Conservation (phyloP, 2,329 filamentous ascomycete genomes). For the Apiospora koreana region DNA sequence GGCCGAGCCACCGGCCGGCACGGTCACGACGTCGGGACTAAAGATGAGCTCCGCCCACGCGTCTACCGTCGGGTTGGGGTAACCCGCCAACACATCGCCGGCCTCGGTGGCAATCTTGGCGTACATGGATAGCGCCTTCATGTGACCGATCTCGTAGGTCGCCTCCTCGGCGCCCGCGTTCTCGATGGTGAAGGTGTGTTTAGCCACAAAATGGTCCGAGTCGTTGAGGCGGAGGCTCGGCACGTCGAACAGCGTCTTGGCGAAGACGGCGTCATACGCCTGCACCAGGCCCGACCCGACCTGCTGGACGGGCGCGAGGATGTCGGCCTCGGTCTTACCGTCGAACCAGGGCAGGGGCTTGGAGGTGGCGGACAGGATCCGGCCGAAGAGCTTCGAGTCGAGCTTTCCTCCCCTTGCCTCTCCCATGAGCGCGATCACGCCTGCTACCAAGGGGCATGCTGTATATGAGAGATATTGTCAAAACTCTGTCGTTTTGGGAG, state of each 20-base stretch:
- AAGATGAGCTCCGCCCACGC: constrained; percentile 17
- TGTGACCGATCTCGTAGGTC: constrained; percentile 35
- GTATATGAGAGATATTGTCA: no score
- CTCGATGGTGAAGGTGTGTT: constrained; percentile 35
- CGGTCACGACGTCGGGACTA: constrained; percentile 22
- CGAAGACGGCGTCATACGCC: constrained; percentile 37
- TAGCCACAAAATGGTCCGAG: constrained; percentile 36
- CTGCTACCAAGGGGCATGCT: constrained; percentile 43
- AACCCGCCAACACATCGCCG: not conserved
- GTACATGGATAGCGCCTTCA: constrained; percentile 33
- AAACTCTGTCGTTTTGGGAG: no score
- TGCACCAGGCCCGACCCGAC: constrained; percentile 42
- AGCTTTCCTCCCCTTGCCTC: constrained; percentile 28
- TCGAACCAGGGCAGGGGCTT: constrained; percentile 33
- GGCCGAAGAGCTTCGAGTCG: constrained; percentile 26
- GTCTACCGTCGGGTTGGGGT: constrained; percentile 17
- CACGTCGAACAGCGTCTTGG: constrained; percentile 33
- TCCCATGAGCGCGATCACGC: constrained; percentile 34
- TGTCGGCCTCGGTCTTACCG: constrained; percentile 18
- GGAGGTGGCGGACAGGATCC: constrained; percentile 32
- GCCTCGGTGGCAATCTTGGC: constrained; percentile 20
- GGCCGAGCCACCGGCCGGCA: constrained; percentile 28
- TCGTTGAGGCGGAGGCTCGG: constrained; percentile 44
- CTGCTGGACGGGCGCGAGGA: constrained; percentile 36
- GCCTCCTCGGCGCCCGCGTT: constrained; percentile 35